Evolutionary conservation across 2,329 filamentous ascomycete genomes (phyloP).

Genomic region (Neofusicoccum sp.): DNA sequence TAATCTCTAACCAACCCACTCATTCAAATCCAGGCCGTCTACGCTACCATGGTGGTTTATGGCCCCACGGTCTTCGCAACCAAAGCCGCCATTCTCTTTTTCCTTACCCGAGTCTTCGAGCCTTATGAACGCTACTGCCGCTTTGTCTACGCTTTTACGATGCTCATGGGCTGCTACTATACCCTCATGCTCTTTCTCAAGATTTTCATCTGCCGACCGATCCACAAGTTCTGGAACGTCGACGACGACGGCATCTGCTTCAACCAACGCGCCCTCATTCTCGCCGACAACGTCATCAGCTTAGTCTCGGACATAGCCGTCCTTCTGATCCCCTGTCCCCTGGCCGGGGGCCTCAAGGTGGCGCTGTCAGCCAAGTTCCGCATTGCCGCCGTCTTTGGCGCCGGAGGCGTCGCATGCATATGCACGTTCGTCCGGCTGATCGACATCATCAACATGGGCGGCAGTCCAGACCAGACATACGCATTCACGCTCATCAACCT

Average conservation of each 20-base stretch:
- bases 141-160: conserved; percentile 38
- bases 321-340: conserved; percentile 35
- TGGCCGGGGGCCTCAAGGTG: conserved; percentile 42
- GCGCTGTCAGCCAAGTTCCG: conserved; percentile 36
- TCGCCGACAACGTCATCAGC: conserved; percentile 41
- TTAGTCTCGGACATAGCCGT: conserved; percentile 39
- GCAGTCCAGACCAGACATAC: conserved; percentile 32
- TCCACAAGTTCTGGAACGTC: conserved; percentile 37
- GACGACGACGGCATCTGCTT: conserved; percentile 30
- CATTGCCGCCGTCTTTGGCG: conserved; percentile 38
- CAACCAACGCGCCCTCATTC: conserved; percentile 37
- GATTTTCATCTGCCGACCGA: conserved; percentile 38
- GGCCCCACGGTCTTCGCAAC: conserved; percentile 41
- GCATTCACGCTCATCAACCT: conserved; percentile 38
- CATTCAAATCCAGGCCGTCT: conserved; percentile 28
- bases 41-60: conserved; percentile 40
- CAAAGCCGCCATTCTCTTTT: conserved; percentile 39
- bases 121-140: conserved; percentile 35
- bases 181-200: conserved; percentile 37
- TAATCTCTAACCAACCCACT: neutral
- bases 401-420: conserved; percentile 38
- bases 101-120: conserved; percentile 39
- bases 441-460: conserved; percentile 34
- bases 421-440: conserved; percentile 41
- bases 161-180: conserved; percentile 36